Evolutionary conservation across 2,329 filamentous ascomycete species (phyloP).

Genomic region (Dichotomopilus funicola): DNA sequence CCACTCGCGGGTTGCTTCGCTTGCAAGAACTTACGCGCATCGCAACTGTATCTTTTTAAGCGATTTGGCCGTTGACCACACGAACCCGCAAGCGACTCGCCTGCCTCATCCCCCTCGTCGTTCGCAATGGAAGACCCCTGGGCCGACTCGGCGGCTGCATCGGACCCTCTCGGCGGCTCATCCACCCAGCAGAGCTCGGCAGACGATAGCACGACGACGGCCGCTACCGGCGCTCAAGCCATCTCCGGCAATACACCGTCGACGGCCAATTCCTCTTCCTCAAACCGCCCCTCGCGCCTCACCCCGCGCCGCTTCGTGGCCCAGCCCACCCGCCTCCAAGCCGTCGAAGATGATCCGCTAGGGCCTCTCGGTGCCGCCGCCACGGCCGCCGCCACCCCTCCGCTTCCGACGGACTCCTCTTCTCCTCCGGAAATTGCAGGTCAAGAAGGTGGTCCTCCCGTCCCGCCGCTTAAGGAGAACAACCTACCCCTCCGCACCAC

Average conservation of each 20-base stretch:
- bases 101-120: background rate
- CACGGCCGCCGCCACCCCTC: slow-evolving; percentile 22
- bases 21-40: too few species aligned
- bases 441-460: slow-evolving; percentile 45
- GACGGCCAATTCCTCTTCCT: slow-evolving; percentile 14
- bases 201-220: slow-evolving; percentile 28
- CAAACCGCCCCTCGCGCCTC: slow-evolving; percentile 39
- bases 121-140: slow-evolving; percentile 40
- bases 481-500: slow-evolving; percentile 50
- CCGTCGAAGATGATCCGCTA: slow-evolving; percentile 67
- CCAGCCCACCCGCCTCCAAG: slow-evolving; percentile 71
- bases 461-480: slow-evolving; percentile 58
- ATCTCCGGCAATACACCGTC: slow-evolving; percentile 6
- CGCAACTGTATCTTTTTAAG: too few species aligned
- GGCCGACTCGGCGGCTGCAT: slow-evolving; percentile 40
- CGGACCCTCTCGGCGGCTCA: slow-evolving; percentile 15
- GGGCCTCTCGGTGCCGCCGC: slow-evolving; percentile 68
- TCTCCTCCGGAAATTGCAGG: background rate
- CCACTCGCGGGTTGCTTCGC: too few species aligned
- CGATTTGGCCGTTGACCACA: too few species aligned
- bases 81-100: too few species aligned
- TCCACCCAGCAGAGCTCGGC: slow-evolving; percentile 17
- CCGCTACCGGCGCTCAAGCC: background rate
- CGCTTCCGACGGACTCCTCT: slow-evolving; percentile 9
- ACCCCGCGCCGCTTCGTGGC: slow-evolving; percentile 59